Base-by-base conservation (phyloP, 106 monocot species). In the Apostasia ramifera region DNA sequence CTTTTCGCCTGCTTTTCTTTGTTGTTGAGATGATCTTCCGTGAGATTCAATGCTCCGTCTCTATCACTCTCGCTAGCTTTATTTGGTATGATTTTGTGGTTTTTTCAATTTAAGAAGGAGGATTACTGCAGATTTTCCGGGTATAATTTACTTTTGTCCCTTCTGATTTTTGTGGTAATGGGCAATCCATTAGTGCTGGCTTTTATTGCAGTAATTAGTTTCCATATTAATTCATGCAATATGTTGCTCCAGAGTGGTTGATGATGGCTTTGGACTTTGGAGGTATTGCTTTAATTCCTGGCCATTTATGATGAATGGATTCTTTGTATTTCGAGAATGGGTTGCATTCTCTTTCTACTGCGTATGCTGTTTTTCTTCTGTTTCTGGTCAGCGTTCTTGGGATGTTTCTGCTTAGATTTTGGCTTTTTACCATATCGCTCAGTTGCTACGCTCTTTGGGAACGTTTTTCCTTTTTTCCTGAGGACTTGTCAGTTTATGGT, bases 231-330 rank as follows among this genome's bases (percentile, higher is more conserved):
- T 68, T 54, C 53, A 12, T 68, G 2, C n/a, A 54, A 3, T 53
- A 3, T 68, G 12, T 65, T 65, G 65, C 46, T n/a, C 65, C 48
- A 26, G 48, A 48, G 65, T 65, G 47, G 48, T 65, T 6, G 65
- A 47, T 26, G 65, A 47, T 65, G 65, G 65, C 26, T 48, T 48
- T 65, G 48, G 14, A 0, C 15, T 65, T 65, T 49, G 65, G 48
- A 47, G 48, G n/a, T 49, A 48, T 13, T 49, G 48, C 47, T 65
- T 65, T 65, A 49, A 65, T 48, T 65, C 48, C 2, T 15, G 65
- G 26, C 26, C 48, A 26, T 11, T 65, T 65, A 7, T 38, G 62
- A 11, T 3, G 62, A 44, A 48, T 65, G 8, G 5, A 11, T 47
- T 64, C 7, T 26, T 64, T 14, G 26, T 40, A 64, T 26, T 15